A percentile compares a stretch with the other conserved stretches of the same genome.
phyloP scores from a whole-genome alignment of 1,284 basidiomycete species.

The Ceratobasidium sp. region DNA sequence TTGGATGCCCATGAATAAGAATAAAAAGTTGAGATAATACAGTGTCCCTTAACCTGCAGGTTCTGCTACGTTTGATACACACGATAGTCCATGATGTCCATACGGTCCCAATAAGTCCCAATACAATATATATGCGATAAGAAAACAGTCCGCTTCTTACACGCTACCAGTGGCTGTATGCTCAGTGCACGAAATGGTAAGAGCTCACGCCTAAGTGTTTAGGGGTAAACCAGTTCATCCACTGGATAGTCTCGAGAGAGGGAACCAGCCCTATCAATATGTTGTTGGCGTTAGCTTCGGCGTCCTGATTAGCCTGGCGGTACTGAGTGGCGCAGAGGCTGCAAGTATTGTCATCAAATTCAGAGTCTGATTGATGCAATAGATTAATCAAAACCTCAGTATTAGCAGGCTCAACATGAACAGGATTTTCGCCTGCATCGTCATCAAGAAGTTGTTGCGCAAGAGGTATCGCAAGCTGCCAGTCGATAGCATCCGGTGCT shows the following conservation, averaged over 20 bases:
- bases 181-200: too few relatives aligned
- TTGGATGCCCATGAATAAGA: too few relatives aligned
- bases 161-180: too few relatives aligned
- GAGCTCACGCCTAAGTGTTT: conserved; percentile 16
- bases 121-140: too few relatives aligned
- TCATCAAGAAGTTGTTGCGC: conserved; percentile 1
- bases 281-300: conserved; percentile 2
- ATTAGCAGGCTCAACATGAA: conserved; percentile 17
- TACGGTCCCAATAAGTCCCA: too few relatives aligned
- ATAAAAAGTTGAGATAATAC: too few relatives aligned
- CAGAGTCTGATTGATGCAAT: conserved; percentile 18
- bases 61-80: too few relatives aligned
- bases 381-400: conserved; percentile 11
- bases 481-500: conserved; percentile 26
- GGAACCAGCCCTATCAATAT: conserved; percentile 11
- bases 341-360: conserved; percentile 3
- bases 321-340: conserved; percentile 3
- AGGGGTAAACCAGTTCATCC: conserved; percentile 29
- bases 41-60: too few relatives aligned
- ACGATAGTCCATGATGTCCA: too few relatives aligned
- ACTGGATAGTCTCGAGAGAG: background rate
- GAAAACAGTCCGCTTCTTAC: too few relatives aligned
- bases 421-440: background rate
- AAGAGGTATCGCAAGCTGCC: conserved; percentile 34
- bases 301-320: background rate